phyloP scores from a whole-genome alignment of 345 rosid species.

The Clausena lansium region DNA sequence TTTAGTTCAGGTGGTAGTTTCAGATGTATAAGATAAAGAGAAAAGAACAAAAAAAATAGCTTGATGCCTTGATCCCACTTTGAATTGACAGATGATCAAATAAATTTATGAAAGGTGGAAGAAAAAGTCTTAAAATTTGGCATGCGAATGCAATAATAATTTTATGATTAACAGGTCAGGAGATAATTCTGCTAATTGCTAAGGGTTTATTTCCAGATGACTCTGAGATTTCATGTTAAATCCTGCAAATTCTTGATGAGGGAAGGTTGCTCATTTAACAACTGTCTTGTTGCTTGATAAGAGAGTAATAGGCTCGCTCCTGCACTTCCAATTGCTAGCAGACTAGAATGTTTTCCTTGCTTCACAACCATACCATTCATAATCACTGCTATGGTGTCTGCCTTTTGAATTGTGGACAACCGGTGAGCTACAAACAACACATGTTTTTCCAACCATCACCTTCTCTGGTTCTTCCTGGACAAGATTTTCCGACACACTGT shows the following conservation, averaged over 20 bases:
- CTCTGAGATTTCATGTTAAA: neutral
- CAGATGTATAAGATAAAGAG: neutral
- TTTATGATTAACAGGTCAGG: neutral
- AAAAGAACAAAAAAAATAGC: neutral
- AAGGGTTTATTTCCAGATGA: too few species aligned
- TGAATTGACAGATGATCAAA: neutral
- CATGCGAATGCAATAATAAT: too few species aligned
- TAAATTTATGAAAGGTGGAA: too few species aligned
- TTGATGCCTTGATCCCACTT: neutral
- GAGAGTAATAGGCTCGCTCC: too few species aligned
- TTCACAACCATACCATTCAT: slow-evolving; percentile 41
- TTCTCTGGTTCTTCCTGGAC: slow-evolving; percentile 45
- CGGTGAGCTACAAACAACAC: slow-evolving; percentile 40
- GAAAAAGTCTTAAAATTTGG: too few species aligned
- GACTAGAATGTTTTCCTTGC: slow-evolving; percentile 33
- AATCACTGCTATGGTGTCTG: slow-evolving; percentile 37
- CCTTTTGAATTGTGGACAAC: slow-evolving; percentile 36
- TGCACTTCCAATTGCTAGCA: slow-evolving; percentile 21
- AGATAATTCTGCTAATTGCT: neutral
- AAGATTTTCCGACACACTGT: slow-evolving; percentile 30
- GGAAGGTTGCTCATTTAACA: neutral
- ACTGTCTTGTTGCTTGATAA: too few species aligned
- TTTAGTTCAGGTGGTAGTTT: neutral
- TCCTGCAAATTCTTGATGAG: too few species aligned
- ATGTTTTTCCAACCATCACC: slow-evolving; percentile 41